A percentile compares a stretch with the other conserved stretches of the same genome.
phyloP scores from a whole-genome alignment of 371 early-diverging fungal species.

The Nematocida displodere region DNA sequence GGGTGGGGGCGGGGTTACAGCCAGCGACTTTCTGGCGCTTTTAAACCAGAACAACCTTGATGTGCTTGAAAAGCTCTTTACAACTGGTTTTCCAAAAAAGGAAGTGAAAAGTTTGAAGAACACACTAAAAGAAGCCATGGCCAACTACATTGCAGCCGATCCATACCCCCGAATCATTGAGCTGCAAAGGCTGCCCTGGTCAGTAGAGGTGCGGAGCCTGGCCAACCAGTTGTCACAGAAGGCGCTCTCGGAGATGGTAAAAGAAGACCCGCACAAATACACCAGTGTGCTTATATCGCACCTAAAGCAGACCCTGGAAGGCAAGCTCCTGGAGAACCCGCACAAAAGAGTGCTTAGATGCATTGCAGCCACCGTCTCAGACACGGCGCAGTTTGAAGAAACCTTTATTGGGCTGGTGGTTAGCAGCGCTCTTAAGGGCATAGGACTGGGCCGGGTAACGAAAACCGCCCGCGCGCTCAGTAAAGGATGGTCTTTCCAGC shows the following conservation, averaged over 20 bases:
- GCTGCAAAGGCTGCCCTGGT: background rate
- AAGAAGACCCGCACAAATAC: slow-evolving; percentile 6
- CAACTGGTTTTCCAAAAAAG: background rate
- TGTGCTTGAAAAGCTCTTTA: background rate
- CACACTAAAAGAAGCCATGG: background rate
- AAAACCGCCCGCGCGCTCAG: background rate
- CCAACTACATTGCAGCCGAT: background rate
- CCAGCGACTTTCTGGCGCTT: background rate
- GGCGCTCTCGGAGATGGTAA: background rate
- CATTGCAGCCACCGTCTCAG: slow-evolving; percentile 5
- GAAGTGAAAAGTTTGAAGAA: background rate
- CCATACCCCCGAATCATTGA: background rate
- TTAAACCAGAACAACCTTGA: background rate
- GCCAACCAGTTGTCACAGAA: background rate
- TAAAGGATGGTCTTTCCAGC: slow-evolving; percentile 4
- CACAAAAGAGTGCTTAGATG: background rate
- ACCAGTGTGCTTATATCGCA: background rate
- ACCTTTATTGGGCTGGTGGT: background rate
- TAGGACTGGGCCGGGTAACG: background rate
- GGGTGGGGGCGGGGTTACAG: background rate
- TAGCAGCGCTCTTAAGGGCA: background rate
- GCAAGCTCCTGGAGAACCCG: background rate
- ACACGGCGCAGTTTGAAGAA: slow-evolving; percentile 25
- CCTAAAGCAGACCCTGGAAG: background rate
- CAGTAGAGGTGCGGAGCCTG: background rate